Evolutionary conservation across 1,139 yeast genomes (phyloP).

Genomic region (Saccharomyces hybrid): DNA sequence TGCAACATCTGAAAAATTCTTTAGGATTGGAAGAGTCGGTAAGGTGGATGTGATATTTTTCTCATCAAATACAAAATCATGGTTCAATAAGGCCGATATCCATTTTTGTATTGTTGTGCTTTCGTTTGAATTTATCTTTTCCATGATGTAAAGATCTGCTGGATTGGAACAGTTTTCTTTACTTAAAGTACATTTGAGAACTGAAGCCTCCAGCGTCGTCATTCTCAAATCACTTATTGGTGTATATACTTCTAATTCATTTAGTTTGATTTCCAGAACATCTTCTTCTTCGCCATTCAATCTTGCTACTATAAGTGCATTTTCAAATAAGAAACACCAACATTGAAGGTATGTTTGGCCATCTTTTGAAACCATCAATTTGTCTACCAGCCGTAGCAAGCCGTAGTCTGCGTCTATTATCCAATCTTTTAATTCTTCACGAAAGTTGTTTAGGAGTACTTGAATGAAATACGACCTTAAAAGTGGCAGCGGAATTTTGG

Average conservation of each 20-base stretch:
- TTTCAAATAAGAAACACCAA: conserved; percentile 27
- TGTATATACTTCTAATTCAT: conserved; percentile 9
- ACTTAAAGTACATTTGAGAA: conserved; percentile 14
- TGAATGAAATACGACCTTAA: conserved; percentile 25
- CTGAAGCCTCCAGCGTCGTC: conserved; percentile 21
- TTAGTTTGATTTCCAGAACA: conserved; percentile 9
- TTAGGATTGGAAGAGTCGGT: conserved; percentile 20
- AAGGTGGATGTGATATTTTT: conserved; percentile 25
- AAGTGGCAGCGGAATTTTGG: conserved; percentile 17
- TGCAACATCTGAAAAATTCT: conserved; percentile 6
- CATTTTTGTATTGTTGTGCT: conserved; percentile 17
- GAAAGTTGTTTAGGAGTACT: conserved; percentile 16
- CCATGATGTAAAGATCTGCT: conserved; percentile 8
- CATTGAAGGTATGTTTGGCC: conserved; percentile 13
- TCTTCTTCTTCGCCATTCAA: conserved; percentile 8
- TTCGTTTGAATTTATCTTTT: conserved; percentile 5
- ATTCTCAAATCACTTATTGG: conserved; percentile 13
- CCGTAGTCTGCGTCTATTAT: conserved; percentile 27
- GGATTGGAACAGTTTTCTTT: conserved; percentile 2
- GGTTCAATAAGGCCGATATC: conserved; percentile 28
- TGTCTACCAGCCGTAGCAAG: conserved; percentile 26
- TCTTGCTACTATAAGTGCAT: conserved; percentile 17
- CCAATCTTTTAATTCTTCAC: conserved; percentile 14
- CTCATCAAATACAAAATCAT: conserved; percentile 18
- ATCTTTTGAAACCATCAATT: conserved; percentile 20